Base-by-base conservation (phyloP, 345 rosid species). In the Citrus unshiu region DNA sequence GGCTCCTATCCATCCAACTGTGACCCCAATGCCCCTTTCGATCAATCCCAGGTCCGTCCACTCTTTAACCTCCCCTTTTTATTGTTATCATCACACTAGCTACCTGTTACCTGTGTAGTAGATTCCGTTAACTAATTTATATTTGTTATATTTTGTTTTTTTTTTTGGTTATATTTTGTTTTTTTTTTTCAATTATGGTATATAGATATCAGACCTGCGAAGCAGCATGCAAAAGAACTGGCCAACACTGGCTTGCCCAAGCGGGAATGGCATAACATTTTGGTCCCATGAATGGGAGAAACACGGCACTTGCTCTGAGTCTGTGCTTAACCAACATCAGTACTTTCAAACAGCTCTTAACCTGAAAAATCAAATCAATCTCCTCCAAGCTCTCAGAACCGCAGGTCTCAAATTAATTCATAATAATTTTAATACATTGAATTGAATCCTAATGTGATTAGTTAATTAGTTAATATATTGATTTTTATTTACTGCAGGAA, bases 211-310 rank as follows among this genome's bases (percentile, higher is more conserved):
- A 6, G 94, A 93, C 80, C 83, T 96, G 2, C 67, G 60, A 18
- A 80, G 74, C 21, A 86, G 85, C n/a, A 88, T 96, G 97, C 81
- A 78, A 82, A 82, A 32, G 86, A 83, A 81, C 57, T 96, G 99
- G 98, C 97, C 98, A 19, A 83, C 99, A 18, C 85, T 96, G 34
- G 84, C 97, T 22, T 96, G 99, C 61, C 98, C 99, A 1, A 91
- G 95, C 73, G 78, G 85, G 61, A 73, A 79, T 46, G 95, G 97
- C 18, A 72, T 81, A 13, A 51, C 73, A 1, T 96, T 96, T 25
- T 96, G 99, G 99, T 72, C 92, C 7, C 99, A 93, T 58, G 98
- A 96, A 79, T 96, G 99, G 99, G 91, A 90, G 46, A 96, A 96
- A 70, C 99, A 96, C 43, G 99, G 99, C 1, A 96, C 98, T 4